These are phyloP conservation scores for Neurospora sp. DNA, from an alignment of 495 filamentous ascomycete species.

Conservation along the genomic window DNA sequence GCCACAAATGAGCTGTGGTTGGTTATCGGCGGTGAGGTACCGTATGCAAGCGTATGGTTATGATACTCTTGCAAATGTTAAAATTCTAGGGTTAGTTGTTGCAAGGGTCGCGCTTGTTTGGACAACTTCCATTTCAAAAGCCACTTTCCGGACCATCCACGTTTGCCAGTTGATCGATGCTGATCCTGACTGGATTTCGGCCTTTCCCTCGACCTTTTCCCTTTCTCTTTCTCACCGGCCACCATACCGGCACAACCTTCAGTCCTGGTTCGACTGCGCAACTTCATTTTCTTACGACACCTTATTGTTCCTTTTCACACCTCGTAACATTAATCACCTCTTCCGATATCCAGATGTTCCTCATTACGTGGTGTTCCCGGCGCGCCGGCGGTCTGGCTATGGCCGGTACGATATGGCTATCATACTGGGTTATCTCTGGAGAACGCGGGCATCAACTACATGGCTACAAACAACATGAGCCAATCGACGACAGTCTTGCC, in stretches of 20 bases:
- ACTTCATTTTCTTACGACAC: neutral
- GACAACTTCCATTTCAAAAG: slow-evolving; percentile 1
- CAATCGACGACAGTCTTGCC: slow-evolving; percentile 33
- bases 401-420: slow-evolving; percentile 31
- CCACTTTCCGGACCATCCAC: neutral
- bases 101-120: slow-evolving; percentile 1
- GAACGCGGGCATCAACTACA: slow-evolving; percentile 31
- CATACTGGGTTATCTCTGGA: slow-evolving; percentile 36
- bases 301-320: neutral
- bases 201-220: neutral
- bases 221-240: neutral
- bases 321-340: neutral
- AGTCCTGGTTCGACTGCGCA: neutral
- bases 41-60: neutral
- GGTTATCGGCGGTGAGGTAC: neutral
- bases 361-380: slow-evolving; percentile 38
- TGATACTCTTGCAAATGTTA: neutral
- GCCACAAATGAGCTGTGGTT: neutral
- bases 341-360: slow-evolving; percentile 25
- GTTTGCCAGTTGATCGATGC: slow-evolving; percentile 1
- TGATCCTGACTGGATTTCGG: slow-evolving; percentile 3
- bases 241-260: neutral
- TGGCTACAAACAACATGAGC: slow-evolving; percentile 33
- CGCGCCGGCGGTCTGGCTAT: slow-evolving; percentile 40
- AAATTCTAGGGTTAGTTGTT: neutral